Base-by-base conservation (phyloP, 805 yeast species). In the Pichia insulana region DNA sequence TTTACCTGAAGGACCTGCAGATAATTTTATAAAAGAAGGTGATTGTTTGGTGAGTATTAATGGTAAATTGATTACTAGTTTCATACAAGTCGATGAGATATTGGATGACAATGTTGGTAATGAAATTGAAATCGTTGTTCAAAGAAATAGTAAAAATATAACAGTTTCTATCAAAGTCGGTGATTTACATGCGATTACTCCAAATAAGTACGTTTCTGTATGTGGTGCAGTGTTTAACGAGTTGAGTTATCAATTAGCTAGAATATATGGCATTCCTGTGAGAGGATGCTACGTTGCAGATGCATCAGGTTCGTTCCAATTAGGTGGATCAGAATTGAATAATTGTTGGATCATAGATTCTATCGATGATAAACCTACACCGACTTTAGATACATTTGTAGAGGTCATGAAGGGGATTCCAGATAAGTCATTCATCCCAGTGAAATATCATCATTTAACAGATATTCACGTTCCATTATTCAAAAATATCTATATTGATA, bases 171-270 rank as follows among this genome's bases (percentile, higher is more conserved):
- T 85, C 41, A 59, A 54, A 16, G 82, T 89, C 34, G 87, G 82
- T 31, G 83, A 89, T 54, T 67, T 89, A 45, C 95, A 88, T 58
- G 67, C 71, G 7, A 84, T 88, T 28, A 83, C 96, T 0, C 97
- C 97, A 26, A 75, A 73, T 54, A 70, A 88, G 49, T 87, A 76
- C 58, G 78, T 89, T 4, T 82, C 80, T 42, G 90, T 84, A 7
- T 81, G 83, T 38, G 96, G 96, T 42, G 95, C 94, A 1, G 74
- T 86, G 0, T 86, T 88, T 63, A 87, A 88, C 56, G 80, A 84
- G 41, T 63, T 89, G 50, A 82, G 94, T 39, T 89, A 89, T 59
- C 96, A 89, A 62, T 70, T 88, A 64, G 96, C 96, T 2, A 74
- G 95, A 55, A 73, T 79, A 38, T 86, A 78, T 55, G 85, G 89